Evolutionary conservation across 2,329 filamentous ascomycete genomes (phyloP).

Genomic region (Xylaria digitata): DNA sequence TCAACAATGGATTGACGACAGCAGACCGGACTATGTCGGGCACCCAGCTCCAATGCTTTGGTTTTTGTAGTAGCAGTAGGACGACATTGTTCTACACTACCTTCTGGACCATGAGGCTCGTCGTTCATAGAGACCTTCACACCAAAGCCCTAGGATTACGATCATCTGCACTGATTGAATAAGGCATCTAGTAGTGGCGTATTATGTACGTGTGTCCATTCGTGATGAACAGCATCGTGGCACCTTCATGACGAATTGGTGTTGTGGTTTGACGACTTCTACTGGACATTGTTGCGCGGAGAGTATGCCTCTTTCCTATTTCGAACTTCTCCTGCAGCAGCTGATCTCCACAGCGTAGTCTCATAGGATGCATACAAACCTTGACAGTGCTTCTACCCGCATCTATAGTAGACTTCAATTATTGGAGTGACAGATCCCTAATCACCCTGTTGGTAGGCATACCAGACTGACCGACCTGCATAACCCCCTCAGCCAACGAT

Average conservation of each 20-base stretch:
- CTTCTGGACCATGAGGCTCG: slow-evolving; percentile 24
- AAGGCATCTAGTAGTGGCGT: slow-evolving; percentile 16
- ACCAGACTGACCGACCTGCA: slow-evolving; percentile 40
- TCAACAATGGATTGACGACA: background rate
- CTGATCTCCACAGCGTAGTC: slow-evolving; percentile 40
- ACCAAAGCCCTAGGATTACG: slow-evolving; percentile 16
- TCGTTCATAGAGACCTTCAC: slow-evolving; percentile 3
- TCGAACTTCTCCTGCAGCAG: slow-evolving; percentile 46
- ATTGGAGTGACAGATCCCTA: slow-evolving; percentile 40
- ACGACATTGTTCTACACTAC: slow-evolving; percentile 24
- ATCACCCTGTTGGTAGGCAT: slow-evolving; percentile 43
- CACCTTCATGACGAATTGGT: slow-evolving; percentile 38
- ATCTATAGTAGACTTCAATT: slow-evolving; percentile 31
- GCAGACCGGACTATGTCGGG: slow-evolving; percentile 3
- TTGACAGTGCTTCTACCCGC: slow-evolving; percentile 33
- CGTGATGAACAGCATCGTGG: slow-evolving; percentile 39
- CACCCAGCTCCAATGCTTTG: slow-evolving; percentile 18
- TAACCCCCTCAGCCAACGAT: slow-evolving; percentile 42
- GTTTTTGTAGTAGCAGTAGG: slow-evolving; percentile 15
- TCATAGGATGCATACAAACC: slow-evolving; percentile 35
- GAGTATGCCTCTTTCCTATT: slow-evolving; percentile 44
- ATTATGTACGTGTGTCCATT: slow-evolving; percentile 32
- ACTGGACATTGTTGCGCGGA: slow-evolving; percentile 42
- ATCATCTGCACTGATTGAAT: slow-evolving; percentile 31
- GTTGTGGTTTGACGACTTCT: slow-evolving; percentile 32